A percentile compares a stretch with the other conserved stretches of the same genome.
Conservation (phyloP, 257 asterid genomes). For the Marsdenia floribunda region DNA sequence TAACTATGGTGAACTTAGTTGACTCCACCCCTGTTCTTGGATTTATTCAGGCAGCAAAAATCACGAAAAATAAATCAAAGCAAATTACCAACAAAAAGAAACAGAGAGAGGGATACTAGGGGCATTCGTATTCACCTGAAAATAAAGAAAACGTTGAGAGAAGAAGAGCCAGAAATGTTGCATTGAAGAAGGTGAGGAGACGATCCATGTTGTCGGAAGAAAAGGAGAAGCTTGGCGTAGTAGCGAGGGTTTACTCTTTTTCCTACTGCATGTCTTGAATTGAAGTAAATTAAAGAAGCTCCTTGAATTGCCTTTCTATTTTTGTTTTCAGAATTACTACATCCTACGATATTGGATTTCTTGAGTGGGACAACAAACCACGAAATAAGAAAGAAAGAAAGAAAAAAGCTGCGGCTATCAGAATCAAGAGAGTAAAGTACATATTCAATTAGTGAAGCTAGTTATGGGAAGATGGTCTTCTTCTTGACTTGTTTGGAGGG, state of each 20-base stretch:
- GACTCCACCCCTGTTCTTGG: slow-evolving; percentile 46
- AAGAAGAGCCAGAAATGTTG: slow-evolving; percentile 31
- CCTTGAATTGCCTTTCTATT: not conserved
- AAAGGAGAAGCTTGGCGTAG: not conserved
- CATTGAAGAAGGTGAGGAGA: slow-evolving; percentile 18
- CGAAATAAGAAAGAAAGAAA: not conserved
- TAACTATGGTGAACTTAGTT: slow-evolving; percentile 76
- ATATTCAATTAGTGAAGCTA: not conserved
- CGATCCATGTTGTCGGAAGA: slow-evolving; percentile 32
- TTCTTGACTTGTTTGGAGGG: not conserved
- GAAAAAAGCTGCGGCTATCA: not conserved
- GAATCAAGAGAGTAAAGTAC: not conserved
- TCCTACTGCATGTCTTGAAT: not conserved
- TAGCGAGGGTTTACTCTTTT: not conserved
- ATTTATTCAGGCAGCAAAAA: not conserved
- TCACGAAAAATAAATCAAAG: not conserved
- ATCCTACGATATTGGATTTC: not conserved
- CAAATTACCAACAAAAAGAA: not conserved
- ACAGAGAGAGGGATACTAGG: no score
- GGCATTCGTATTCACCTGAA: slow-evolving; percentile 28
- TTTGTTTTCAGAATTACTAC: not conserved
- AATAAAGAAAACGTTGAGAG: slow-evolving; percentile 34
- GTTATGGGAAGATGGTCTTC: not conserved
- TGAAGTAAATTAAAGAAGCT: not conserved
- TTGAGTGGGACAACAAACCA: not conserved